Evolutionary conservation across 2,329 filamentous ascomycete species (phyloP).

Genomic region (Sclerotinia borealis): DNA sequence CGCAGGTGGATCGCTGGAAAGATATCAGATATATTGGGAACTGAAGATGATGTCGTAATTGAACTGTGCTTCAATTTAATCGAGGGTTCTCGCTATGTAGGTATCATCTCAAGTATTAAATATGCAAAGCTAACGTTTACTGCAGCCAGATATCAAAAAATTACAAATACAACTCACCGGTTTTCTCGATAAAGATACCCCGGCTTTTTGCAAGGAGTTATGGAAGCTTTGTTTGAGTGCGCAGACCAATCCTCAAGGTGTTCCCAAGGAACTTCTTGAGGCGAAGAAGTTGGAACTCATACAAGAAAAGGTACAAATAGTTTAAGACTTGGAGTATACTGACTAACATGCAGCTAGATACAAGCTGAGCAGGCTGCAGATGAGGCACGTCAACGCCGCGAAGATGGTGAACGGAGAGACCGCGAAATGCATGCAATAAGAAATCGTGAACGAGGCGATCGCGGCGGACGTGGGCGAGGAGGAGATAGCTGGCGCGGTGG

Average conservation of each 20-base stretch:
- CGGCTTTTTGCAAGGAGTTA: conserved; percentile 84
- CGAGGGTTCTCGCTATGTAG: conserved; percentile 70
- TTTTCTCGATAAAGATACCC: conserved; percentile 88
- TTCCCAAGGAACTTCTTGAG: conserved; percentile 89
- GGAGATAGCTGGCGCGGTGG: conserved; percentile 42
- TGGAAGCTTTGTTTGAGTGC: conserved; percentile 91
- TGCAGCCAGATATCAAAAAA: conserved; percentile 87
- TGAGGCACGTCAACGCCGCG: conserved; percentile 63
- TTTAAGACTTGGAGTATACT: background rate
- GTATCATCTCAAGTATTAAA: conserved; percentile 33
- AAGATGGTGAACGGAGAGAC: conserved; percentile 66
- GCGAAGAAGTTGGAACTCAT: conserved; percentile 94
- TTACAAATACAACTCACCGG: conserved; percentile 92
- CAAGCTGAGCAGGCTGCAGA: conserved; percentile 79
- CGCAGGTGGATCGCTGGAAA: conserved; percentile 85
- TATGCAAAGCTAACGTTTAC: conserved; percentile 26
- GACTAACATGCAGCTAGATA: conserved; percentile 46
- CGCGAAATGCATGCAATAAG: conserved; percentile 63
- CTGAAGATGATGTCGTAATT: conserved; percentile 92
- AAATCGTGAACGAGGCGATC: conserved; percentile 53
- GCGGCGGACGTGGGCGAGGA: conserved; percentile 38
- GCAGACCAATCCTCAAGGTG: conserved; percentile 79
- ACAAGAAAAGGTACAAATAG: conserved; percentile 72
- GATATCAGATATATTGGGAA: conserved; percentile 82
- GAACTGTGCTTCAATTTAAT: conserved; percentile 69